phyloP scores from a whole-genome alignment of 108 stramenopile species.

The Nannochloropsis gaditana region DNA sequence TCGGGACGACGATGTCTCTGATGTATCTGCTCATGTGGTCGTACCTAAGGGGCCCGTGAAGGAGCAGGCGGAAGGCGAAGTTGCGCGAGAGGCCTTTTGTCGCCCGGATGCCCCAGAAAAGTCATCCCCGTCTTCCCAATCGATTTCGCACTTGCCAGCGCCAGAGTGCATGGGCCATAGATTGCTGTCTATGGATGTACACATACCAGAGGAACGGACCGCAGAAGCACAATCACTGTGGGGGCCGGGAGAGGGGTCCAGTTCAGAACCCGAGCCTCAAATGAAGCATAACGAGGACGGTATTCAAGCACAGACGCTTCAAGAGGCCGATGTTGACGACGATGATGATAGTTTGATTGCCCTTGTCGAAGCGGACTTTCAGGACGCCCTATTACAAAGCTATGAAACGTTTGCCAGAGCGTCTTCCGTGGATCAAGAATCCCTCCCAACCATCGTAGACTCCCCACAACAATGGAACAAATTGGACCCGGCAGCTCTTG shows the following conservation, averaged over 20 bases:
- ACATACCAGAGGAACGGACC: neutral
- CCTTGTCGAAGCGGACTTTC: neutral
- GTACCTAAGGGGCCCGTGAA: neutral
- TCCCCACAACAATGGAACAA: neutral
- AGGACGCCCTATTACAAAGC: conserved; percentile 10
- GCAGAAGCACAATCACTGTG: neutral
- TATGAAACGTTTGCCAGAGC: neutral
- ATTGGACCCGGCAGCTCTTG: neutral
- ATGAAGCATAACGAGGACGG: neutral
- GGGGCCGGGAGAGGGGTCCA: neutral
- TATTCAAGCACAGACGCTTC: neutral
- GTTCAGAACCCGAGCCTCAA: neutral
- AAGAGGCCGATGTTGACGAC: neutral
- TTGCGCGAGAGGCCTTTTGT: neutral
- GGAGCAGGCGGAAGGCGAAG: neutral
- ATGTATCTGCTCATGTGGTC: neutral
- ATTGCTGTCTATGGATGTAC: too few species aligned
- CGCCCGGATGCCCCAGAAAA: neutral
- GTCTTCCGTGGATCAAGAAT: neutral
- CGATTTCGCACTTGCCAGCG: neutral
- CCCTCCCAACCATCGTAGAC: neutral
- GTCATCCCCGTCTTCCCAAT: neutral
- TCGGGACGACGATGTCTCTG: neutral
- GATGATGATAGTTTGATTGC: conserved; percentile 13
- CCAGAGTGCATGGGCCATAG: neutral